Evolutionary conservation across 495 filamentous ascomycete species (phyloP), one percentile per base, ranked within the genome.

Genomic region (Cenococcum geophilum): DNA sequence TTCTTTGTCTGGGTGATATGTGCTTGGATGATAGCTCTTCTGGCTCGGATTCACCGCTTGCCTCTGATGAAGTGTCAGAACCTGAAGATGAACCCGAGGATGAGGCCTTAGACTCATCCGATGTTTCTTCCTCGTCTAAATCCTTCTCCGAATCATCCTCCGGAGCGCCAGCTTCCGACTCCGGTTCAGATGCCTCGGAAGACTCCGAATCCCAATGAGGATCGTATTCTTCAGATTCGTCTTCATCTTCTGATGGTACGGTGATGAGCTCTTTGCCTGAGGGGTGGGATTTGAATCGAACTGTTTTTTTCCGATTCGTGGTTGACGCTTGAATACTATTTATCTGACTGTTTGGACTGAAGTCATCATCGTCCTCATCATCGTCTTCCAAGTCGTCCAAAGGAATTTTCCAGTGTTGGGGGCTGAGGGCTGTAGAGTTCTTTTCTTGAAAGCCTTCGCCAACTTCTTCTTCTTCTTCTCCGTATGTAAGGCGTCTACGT

Each of bases 401-500:
- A 21, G 34, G 25, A 52, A 37, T 10, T 32, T 56, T 56, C 53
- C 53, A 56, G 16, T 25, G n/a, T 37, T 43, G 53, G 4, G 53
- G 53, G 5, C 36, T 36, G 9, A 51, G 34, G 20, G 37, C 54
- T n/a, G 36, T n/a, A 35, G 37, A 22, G 14, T 76, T 71, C 23
- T 80, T 77, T 8, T 75, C 74, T 43, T 73, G 75, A 25, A 80
- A 67, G 43, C 70, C 74, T 27, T 69, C 70, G 18, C 79, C 56
- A 36, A 79, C 77, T 2, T 71, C 71, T 16, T 73, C 72, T 27
- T 78, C 60, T 10, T n/a, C 27, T 37, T 72, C 57, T 3, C 74
- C 59, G 52, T 80, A 74, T 22, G 49, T 52, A 27, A 88, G 77
- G 48, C 85, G 79, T 42, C 76, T 74, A 57, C 87, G 83, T 73